Conservation (phyloP, 768 basidiomycete genomes). For the Boletus rubescentipes region DNA sequence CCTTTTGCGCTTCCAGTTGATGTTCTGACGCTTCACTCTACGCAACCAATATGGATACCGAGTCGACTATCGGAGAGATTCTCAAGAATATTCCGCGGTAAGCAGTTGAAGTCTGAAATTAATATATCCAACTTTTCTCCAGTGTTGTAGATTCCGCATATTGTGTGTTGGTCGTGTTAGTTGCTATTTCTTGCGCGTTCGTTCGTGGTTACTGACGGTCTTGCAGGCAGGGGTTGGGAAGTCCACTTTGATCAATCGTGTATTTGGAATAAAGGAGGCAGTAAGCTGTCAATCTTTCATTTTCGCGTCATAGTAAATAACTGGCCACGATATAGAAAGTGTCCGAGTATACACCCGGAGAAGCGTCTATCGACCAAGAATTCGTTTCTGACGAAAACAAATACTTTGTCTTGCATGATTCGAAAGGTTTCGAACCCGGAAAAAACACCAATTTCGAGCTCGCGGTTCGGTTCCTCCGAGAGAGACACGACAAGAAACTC, state of each 20-base stretch:
- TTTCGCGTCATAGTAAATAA: no score
- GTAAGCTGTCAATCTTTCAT: background rate
- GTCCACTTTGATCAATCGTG: background rate
- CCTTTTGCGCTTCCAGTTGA: no score
- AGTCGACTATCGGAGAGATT: background rate
- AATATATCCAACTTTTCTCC: no score
- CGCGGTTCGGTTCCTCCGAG: background rate
- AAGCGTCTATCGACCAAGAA: constrained; percentile 4
- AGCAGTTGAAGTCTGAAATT: no score
- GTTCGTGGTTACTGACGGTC: background rate
- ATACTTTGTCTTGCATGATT: constrained; percentile 6
- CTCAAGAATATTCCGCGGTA: no score
- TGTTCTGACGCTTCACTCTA: background rate
- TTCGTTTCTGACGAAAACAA: constrained; percentile 7
- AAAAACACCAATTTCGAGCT: background rate
- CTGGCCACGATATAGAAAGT: background rate
- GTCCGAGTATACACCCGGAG: background rate
- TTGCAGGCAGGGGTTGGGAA: background rate
- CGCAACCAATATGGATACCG: background rate
- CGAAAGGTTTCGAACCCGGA: constrained; percentile 6
- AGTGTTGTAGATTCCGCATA: background rate
- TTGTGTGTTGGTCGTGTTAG: background rate
- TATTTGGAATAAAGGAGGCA: background rate
- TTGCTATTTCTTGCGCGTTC: background rate
- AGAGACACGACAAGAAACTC: background rate